Base-by-base conservation (phyloP, 345 rosid species). In the Citrus reticulata region DNA sequence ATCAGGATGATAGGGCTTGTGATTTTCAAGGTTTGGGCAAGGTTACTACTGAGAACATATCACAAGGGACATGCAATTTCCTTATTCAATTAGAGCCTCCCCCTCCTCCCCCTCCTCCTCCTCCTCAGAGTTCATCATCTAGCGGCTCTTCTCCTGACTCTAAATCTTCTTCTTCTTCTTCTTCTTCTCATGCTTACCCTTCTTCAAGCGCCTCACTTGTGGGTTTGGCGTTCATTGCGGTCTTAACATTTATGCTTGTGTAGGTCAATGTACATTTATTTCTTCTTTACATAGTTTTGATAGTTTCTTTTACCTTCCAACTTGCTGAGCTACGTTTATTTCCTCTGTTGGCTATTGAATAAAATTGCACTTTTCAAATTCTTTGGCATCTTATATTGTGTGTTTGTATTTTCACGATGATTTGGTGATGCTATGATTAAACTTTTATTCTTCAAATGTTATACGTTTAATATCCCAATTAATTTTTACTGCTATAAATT, bases 61-160 rank as follows among this genome's bases (percentile, higher is more conserved):
- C 99, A 1, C 83, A 88, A 72, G 93, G 89, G 24, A 78, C 72
- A 6, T 93, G 98, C 86, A 86, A 69, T 73, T 95, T 95, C 65
- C 80, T 81, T 11, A 88, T 93, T 81, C 94, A 92, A 83, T 81
- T 93, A 5, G 86, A 84, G n/a, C 16, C 70, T 14, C 7, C 40
- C n/a, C 39, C n/a, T 66, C 7, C 42, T 66, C 5, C 25, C 0
- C 42, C 42, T 39, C 79, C 84, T 39, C 79, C 84, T 13, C 84
- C 91, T 17, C 64, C 85, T 46, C 68, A 76, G 4, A 46, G 14
- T 46, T 46, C 51, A 46, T 46, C 17, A 13, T 46, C 51, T 46
- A 11, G 51, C 51, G 51, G 17, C 51, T 46, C 51, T 19, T 54
- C 58, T 17, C 22, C 58, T 7, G 20, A 16, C 22, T 54, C 58